Evolutionary conservation across 768 basidiomycete genomes (phyloP).

Genomic region (Cubamyces sp.): DNA sequence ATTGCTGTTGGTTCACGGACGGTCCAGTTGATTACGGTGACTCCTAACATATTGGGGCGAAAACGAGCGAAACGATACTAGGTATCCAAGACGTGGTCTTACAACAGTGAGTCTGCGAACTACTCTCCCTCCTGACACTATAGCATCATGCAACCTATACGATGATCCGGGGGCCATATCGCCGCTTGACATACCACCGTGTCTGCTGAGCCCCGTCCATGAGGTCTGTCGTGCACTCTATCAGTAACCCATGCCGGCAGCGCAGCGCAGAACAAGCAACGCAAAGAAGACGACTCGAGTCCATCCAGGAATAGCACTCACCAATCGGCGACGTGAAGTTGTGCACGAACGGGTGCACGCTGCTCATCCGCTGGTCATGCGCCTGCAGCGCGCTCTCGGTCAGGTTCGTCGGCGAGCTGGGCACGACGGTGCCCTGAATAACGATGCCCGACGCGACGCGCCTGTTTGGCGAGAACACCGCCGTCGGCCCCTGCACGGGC

Average conservation of each 20-base stretch:
- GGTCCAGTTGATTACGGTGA: too few species aligned
- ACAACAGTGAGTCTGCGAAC: conserved; percentile 2
- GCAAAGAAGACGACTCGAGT: neutral
- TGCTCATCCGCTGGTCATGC: conserved; percentile 39
- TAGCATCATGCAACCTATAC: too few species aligned
- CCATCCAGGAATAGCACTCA: conserved; percentile 33
- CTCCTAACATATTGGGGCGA: too few species aligned
- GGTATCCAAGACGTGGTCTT: neutral
- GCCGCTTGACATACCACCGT: conserved; percentile 22
- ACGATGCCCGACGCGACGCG: conserved; percentile 28
- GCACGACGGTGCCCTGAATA: conserved; percentile 27
- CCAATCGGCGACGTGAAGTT: conserved; percentile 75
- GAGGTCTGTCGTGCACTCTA: conserved; percentile 10
- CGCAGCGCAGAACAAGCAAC: neutral
- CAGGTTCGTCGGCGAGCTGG: conserved; percentile 29
- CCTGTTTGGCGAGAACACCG: conserved; percentile 34
- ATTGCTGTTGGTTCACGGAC: too few species aligned
- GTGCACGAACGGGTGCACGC: conserved; percentile 55
- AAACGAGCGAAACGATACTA: neutral
- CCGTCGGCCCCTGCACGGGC: conserved; percentile 1
- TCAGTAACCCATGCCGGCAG: neutral
- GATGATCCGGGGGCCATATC: neutral
- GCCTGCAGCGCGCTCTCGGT: conserved; percentile 50
- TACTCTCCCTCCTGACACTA: too few species aligned
- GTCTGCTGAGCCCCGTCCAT: conserved; percentile 21